Evolutionary conservation across 192 early-diverging fungal genomes (phyloP).

Genomic region (Lobosporangium transversale): DNA sequence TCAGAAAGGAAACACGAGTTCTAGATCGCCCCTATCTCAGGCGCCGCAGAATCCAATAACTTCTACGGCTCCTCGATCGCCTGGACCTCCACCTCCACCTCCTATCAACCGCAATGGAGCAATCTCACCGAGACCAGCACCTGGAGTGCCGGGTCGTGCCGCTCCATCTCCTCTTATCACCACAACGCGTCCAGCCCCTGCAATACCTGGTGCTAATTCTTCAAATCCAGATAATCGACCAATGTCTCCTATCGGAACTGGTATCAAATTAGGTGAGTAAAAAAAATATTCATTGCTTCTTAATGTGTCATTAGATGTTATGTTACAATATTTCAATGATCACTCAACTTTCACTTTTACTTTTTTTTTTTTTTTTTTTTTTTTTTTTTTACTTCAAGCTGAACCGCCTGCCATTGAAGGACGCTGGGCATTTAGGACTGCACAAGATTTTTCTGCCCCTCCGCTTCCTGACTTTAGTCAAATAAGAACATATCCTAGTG

Average conservation of each 20-base stretch:
- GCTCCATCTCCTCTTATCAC: not conserved
- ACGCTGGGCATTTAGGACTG: not conserved
- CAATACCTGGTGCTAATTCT: not conserved
- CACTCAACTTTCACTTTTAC: too few relatives aligned
- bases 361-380: not conserved
- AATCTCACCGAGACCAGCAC: not conserved
- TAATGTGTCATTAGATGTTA: not conserved
- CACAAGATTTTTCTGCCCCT: not conserved
- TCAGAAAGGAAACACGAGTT: too few relatives aligned
- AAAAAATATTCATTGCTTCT: not conserved
- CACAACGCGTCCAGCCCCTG: not conserved
- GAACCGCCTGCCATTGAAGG: slow-evolving; percentile 1
- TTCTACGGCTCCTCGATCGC: too few relatives aligned
- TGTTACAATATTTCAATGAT: too few relatives aligned
- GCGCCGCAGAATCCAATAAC: too few relatives aligned
- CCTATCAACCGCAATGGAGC: slow-evolving; percentile 3
- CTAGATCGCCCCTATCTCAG: too few relatives aligned
- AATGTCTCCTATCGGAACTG: not conserved
- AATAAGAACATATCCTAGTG: not conserved
- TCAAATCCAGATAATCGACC: not conserved
- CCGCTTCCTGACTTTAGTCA: not conserved
- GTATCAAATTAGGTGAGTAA: not conserved
- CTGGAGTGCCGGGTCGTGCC: not conserved
- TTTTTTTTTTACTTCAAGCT: not conserved
- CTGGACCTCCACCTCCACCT: not conserved